phyloP scores from a whole-genome alignment of 164 flowering plant genomes.

The Vitis rotundifolia region DNA sequence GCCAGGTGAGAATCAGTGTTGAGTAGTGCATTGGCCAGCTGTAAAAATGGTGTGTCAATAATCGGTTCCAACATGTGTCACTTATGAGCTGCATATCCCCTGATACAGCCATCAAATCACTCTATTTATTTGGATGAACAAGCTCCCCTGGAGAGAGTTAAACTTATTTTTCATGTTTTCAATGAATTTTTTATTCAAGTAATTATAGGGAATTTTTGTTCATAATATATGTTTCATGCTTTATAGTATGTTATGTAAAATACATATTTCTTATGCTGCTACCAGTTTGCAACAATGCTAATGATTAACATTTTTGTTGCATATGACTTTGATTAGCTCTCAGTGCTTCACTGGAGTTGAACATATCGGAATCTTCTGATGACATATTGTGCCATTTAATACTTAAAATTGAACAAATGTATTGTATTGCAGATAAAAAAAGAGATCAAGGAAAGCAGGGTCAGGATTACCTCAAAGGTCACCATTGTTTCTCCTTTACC shows the following conservation, averaged over 20 bases:
- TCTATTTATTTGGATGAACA: no score
- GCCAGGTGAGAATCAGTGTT: no score
- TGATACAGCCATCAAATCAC: no score
- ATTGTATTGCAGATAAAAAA: conserved; percentile 70
- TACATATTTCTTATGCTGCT: not conserved
- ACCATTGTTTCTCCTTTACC: conserved; percentile 7
- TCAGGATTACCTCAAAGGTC: conserved; percentile 87
- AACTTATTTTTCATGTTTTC: no score
- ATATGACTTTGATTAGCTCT: not conserved
- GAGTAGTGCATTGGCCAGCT: no score
- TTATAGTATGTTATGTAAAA: not conserved
- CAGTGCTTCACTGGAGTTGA: not conserved
- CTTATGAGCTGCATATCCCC: no score
- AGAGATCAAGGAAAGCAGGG: conserved; percentile 88
- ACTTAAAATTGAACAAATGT: not conserved
- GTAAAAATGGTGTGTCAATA: no score
- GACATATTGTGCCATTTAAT: not conserved
- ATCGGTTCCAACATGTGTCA: no score
- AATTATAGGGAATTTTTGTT: no score
- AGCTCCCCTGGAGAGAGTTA: no score
- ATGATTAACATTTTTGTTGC: not conserved
- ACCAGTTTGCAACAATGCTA: not conserved
- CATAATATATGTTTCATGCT: not conserved
- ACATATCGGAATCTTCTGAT: not conserved
- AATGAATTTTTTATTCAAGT: no score